phyloP scores from a whole-genome alignment of 225 moss, liverwort and hornwort species.

The Sphagnum contortum region DNA sequence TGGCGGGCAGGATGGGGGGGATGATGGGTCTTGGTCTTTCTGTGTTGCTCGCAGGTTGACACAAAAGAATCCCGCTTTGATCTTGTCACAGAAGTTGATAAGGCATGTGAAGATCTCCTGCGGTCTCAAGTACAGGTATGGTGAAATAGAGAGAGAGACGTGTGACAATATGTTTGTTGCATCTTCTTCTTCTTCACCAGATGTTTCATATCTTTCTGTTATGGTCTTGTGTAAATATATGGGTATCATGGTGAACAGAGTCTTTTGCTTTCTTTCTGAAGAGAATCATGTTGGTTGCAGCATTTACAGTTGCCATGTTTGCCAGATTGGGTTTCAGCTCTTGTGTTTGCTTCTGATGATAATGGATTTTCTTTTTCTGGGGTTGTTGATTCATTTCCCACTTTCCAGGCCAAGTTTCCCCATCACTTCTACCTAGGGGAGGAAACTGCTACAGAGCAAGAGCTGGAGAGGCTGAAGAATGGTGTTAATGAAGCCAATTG shows the following conservation, averaged over 20 bases:
- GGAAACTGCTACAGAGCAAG: conserved; percentile 53
- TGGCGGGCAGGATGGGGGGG: too few relatives aligned
- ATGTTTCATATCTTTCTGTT: too few relatives aligned
- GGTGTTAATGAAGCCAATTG: conserved; percentile 47
- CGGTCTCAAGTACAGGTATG: conserved; percentile 67
- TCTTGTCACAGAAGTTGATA: conserved; percentile 89
- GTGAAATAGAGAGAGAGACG: not conserved
- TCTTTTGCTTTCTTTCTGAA: not conserved
- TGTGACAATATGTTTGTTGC: not conserved
- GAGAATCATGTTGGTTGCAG: too few relatives aligned
- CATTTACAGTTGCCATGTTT: too few relatives aligned
- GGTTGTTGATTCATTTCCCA: too few relatives aligned
- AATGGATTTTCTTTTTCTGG: too few relatives aligned
- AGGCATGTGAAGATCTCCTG: conserved; percentile 62
- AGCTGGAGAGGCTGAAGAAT: conserved; percentile 55
- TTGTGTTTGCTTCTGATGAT: too few relatives aligned
- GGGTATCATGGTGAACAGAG: not conserved
- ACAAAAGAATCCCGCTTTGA: conserved; percentile 69
- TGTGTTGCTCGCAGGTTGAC: conserved; percentile 53
- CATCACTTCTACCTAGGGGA: conserved; percentile 80
- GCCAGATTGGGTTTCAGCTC: too few relatives aligned
- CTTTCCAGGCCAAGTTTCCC: conserved; percentile 53
- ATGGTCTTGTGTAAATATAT: too few relatives aligned
- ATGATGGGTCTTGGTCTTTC: conserved; percentile 22
- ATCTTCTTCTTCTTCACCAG: not conserved